Percentiles rank a stretch among this genome's conserved stretches.
phyloP scores from a whole-genome alignment of 2,329 filamentous ascomycete species.

The Ophiostoma populinum region DNA sequence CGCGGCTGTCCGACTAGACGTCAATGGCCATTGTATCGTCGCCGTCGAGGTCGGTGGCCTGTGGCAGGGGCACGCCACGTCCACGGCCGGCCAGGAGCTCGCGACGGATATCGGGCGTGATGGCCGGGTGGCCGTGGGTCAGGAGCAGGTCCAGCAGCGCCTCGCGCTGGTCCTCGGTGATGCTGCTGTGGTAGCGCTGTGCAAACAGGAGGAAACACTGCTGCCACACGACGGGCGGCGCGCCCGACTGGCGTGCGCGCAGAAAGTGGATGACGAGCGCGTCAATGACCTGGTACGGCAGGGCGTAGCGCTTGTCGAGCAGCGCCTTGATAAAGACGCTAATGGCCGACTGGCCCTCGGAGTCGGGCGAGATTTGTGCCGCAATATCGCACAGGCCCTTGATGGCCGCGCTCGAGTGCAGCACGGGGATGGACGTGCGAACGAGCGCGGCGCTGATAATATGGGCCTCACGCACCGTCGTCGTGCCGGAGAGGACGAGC shows the following conservation, averaged over 20 bases:
- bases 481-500: conserved; percentile 68
- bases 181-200: conserved; percentile 86
- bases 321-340: conserved; percentile 91
- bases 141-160: conserved; percentile 75
- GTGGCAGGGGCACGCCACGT: conserved; percentile 54
- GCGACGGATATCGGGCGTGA: conserved; percentile 78
- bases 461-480: conserved; percentile 78
- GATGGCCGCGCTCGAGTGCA: conserved; percentile 82
- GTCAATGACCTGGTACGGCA: conserved; percentile 89
- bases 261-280: conserved; percentile 93
- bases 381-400: conserved; percentile 89
- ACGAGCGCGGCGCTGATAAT: conserved; percentile 79
- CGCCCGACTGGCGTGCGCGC: conserved; percentile 7
- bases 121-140: conserved; percentile 68
- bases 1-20: conserved; percentile 16
- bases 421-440: conserved; percentile 70
- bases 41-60: conserved; percentile 41
- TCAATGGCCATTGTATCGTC: conserved; percentile 86
- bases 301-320: conserved; percentile 89
- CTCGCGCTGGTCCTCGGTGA: conserved; percentile 79
- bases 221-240: conserved; percentile 85
- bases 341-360: conserved; percentile 77
- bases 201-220: conserved; percentile 86
- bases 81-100: conserved; percentile 80
- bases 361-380: conserved; percentile 68